Conservation (phyloP, 257 asterid species). For the Solanum commersonii region DNA sequence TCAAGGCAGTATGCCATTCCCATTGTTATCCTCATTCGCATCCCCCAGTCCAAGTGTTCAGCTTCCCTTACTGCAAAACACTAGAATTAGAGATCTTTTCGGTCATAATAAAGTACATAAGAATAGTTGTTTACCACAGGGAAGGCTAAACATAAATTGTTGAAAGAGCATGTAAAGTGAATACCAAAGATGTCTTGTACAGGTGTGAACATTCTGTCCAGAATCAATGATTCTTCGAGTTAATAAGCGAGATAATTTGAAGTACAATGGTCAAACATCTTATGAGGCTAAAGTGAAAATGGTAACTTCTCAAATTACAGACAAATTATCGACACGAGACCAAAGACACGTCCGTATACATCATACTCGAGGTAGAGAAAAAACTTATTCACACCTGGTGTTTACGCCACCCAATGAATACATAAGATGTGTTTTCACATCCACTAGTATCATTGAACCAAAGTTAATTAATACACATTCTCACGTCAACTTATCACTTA, state of each 20-base stretch:
- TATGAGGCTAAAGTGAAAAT: not conserved
- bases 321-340: not conserved
- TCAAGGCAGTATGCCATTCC: constrained; percentile 82
- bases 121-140: not conserved
- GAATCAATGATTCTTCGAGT: not conserved
- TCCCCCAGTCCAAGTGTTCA: constrained; percentile 76
- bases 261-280: not conserved
- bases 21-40: constrained; percentile 78
- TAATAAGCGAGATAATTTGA: not conserved
- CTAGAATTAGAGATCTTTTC: not conserved
- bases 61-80: constrained; percentile 62
- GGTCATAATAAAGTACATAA: not conserved
- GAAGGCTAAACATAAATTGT: not conserved
- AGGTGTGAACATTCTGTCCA: not conserved
- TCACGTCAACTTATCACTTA: not conserved
- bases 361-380: not conserved
- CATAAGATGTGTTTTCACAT: not conserved
- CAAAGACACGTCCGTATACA: not conserved
- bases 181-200: not conserved
- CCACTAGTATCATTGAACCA: not conserved
- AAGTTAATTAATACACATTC: not conserved
- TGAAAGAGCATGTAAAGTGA: not conserved
- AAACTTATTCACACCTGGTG: not conserved
- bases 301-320: not conserved
- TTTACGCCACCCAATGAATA: not conserved